A percentile compares a stretch with the other conserved stretches of the same genome.
phyloP scores from a whole-genome alignment of 139 green algal species.

The Trebouxia sp. region DNA sequence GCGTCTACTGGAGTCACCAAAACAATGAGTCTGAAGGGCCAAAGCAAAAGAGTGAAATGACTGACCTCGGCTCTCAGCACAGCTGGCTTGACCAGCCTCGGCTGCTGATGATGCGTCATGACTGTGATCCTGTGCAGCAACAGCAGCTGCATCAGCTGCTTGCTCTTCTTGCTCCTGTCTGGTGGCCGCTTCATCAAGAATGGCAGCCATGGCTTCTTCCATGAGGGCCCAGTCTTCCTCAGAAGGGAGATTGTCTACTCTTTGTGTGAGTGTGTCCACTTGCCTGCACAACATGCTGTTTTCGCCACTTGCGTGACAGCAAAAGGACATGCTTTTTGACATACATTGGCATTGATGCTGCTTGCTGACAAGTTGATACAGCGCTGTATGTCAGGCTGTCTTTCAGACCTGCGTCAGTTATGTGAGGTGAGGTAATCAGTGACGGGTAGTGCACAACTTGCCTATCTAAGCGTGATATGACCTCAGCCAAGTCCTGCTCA shows the following conservation, averaged over 20 bases:
- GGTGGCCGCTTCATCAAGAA: neutral
- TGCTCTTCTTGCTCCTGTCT: neutral
- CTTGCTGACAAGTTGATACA: neutral
- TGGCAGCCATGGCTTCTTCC: constrained; percentile 3
- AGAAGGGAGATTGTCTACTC: constrained; percentile 9
- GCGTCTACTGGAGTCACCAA: too few relatives aligned
- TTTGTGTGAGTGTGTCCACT: neutral
- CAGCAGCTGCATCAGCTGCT: neutral
- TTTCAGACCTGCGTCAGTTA: too few relatives aligned
- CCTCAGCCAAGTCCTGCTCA: constrained; percentile 8
- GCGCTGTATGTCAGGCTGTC: too few relatives aligned
- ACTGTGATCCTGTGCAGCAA: neutral
- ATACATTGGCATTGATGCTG: too few relatives aligned
- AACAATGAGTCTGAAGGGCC: too few relatives aligned
- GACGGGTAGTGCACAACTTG: neutral
- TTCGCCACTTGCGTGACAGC: too few relatives aligned
- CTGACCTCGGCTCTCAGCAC: neutral
- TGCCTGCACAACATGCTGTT: too few relatives aligned
- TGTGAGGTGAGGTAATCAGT: neutral
- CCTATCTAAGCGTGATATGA: constrained; percentile 6
- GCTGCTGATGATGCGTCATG: neutral
- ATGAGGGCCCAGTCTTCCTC: constrained; percentile 2
- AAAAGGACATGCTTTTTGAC: too few relatives aligned
- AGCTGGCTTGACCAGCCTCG: neutral
- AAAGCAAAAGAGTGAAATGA: too few relatives aligned